A percentile compares a stretch with the other conserved stretches of the same genome.
Evolutionary conservation across 805 yeast species (phyloP).

Genomic region (Cyberlindnera mycetangii): DNA sequence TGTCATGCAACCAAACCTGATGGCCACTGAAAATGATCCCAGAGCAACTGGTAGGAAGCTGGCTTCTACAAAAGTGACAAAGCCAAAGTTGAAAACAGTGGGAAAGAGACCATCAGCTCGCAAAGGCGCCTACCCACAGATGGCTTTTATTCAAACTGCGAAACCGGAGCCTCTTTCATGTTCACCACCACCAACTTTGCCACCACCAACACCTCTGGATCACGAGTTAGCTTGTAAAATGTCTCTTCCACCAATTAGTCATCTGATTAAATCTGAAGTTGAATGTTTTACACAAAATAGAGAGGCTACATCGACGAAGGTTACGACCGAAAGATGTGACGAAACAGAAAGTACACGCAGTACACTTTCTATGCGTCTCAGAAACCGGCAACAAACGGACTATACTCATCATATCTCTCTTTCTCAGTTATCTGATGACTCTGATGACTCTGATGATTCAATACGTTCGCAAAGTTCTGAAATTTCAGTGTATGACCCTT

Average conservation of each 20-base stretch:
- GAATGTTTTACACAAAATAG: not conserved
- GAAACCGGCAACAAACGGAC: not conserved
- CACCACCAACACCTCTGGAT: conserved; percentile 1
- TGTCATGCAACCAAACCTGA: not conserved
- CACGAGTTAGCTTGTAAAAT: not conserved
- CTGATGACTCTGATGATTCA: not conserved
- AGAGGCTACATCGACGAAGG: not conserved
- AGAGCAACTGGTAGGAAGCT: not conserved
- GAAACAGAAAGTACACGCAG: not conserved
- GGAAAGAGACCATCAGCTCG: not conserved
- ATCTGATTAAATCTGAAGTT: not conserved
- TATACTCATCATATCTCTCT: conserved; percentile 3
- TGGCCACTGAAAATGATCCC: not conserved
- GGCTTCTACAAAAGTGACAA: not conserved
- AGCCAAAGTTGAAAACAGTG: not conserved
- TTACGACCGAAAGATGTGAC: too few species aligned
- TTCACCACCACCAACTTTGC: conserved; percentile 2
- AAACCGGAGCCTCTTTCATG: not conserved
- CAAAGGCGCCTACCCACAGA: not conserved
- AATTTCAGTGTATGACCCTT: not conserved
- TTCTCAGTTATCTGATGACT: not conserved
- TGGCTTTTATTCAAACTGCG: not conserved
- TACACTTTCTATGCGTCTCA: conserved; percentile 4
- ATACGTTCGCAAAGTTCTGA: not conserved
- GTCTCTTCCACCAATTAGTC: not conserved